phyloP scores from a whole-genome alignment of 176 grass and related monocot species.

The Pontederia crassipes region DNA sequence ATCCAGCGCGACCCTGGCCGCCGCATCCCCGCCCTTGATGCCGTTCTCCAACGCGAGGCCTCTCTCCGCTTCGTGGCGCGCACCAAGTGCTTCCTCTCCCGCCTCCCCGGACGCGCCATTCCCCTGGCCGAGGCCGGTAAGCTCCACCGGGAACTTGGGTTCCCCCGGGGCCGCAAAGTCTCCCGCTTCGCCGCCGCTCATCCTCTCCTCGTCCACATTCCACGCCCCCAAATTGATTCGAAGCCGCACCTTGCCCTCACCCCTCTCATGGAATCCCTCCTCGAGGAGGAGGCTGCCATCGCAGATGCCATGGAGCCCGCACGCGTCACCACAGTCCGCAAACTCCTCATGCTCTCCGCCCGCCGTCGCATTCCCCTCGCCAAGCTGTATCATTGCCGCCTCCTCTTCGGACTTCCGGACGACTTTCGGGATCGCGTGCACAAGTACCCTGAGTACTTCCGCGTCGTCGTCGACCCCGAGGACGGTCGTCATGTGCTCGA shows the following conservation, averaged over 20 bases:
- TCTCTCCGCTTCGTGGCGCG: slow-evolving; percentile 62
- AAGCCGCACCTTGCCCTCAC: slow-evolving; percentile 58
- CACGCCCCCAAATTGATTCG: slow-evolving; percentile 22
- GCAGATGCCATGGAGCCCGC: slow-evolving; percentile 38
- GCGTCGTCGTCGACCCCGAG: slow-evolving; percentile 50
- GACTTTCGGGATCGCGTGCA: slow-evolving; percentile 66
- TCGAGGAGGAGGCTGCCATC: slow-evolving; percentile 51
- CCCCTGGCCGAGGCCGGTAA: slow-evolving; percentile 51
- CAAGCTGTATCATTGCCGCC: slow-evolving; percentile 72
- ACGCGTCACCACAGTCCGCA: slow-evolving; percentile 22
- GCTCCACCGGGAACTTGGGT: slow-evolving; percentile 63
- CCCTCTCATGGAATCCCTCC: slow-evolving; percentile 62
- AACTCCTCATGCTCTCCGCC: slow-evolving; percentile 46
- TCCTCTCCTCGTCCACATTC: slow-evolving; percentile 54
- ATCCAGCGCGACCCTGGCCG: slow-evolving; percentile 51
- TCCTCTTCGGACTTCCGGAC: slow-evolving; percentile 62
- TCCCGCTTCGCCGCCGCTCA: slow-evolving; percentile 35
- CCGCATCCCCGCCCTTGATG: slow-evolving; percentile 33
- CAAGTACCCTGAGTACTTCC: slow-evolving; percentile 55
- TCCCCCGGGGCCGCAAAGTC: slow-evolving; percentile 57
- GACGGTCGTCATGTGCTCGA: slow-evolving; percentile 66
- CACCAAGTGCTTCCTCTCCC: slow-evolving; percentile 44
- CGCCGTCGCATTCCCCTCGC: slow-evolving; percentile 48
- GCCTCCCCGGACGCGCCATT: slow-evolving; percentile 42
- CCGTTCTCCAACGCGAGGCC: slow-evolving; percentile 43